phyloP scores from a whole-genome alignment of 2,329 filamentous ascomycete genomes.

The Sphaerulina vaccinii region DNA sequence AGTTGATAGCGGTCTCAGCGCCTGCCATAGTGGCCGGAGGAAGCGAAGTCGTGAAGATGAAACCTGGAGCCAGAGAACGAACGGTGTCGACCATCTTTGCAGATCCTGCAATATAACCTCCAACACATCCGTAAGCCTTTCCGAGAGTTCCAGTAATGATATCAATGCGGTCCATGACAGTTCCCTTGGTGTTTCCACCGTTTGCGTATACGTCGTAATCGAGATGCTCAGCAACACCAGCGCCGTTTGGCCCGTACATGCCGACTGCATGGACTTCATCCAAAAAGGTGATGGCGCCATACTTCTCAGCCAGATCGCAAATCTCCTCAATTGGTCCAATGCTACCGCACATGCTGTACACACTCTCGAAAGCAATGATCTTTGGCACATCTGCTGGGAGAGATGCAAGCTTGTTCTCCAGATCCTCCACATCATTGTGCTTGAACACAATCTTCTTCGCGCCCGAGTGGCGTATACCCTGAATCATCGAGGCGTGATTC shows the following conservation, averaged over 20 bases:
- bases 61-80: slow-evolving; percentile 89
- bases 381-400: slow-evolving; percentile 84
- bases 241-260: slow-evolving; percentile 96
- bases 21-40: slow-evolving; percentile 97
- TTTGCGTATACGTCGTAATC: slow-evolving; percentile 84
- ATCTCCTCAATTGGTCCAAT: slow-evolving; percentile 95
- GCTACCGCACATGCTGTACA: slow-evolving; percentile 99
- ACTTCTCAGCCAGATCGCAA: slow-evolving; percentile 94
- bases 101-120: slow-evolving; percentile 94
- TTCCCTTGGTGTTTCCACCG: slow-evolving; percentile 73
- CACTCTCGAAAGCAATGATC: slow-evolving; percentile 97
- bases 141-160: slow-evolving; percentile 97
- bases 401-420: slow-evolving; percentile 88
- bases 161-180: slow-evolving; percentile 91
- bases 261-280: slow-evolving; percentile 98
- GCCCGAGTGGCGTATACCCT: slow-evolving; percentile 95
- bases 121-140: slow-evolving; percentile 96
- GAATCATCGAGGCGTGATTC: slow-evolving; percentile 99
- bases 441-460: slow-evolving; percentile 98
- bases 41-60: slow-evolving; percentile 97
- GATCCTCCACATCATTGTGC: slow-evolving; percentile 91
- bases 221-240: slow-evolving; percentile 94
- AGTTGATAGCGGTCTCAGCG: slow-evolving; percentile 86
- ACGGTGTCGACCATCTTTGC: slow-evolving; percentile 85
- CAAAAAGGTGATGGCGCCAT: slow-evolving; percentile 93